phyloP scores from a whole-genome alignment of 2,329 filamentous ascomycete species.

The Fusarium setosum region DNA sequence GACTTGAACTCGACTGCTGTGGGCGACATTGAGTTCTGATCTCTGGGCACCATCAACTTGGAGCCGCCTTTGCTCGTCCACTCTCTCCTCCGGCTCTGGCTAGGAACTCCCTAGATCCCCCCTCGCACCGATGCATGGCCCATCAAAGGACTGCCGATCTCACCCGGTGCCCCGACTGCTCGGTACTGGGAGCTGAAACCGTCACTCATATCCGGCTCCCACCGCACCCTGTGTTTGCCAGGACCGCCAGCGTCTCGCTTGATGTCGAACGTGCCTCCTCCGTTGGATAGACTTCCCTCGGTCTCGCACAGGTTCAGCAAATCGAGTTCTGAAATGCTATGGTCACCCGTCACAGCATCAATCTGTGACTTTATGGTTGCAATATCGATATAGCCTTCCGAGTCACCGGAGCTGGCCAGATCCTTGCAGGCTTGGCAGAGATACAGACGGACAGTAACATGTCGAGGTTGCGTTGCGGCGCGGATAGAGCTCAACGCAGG shows the following conservation, averaged over 20 bases:
- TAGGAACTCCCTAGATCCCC: conserved; percentile 45
- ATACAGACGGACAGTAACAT: conserved; percentile 76
- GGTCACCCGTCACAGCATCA: conserved; percentile 62
- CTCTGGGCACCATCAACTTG: neutral
- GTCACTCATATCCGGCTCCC: conserved; percentile 64
- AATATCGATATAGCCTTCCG: conserved; percentile 77
- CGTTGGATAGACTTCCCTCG: conserved; percentile 86
- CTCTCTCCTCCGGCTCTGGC: conserved; percentile 8
- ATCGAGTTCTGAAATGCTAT: conserved; percentile 65
- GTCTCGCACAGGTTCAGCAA: conserved; percentile 90
- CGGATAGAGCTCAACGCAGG: conserved; percentile 45
- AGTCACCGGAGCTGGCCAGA: conserved; percentile 55
- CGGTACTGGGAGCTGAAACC: conserved; percentile 54
- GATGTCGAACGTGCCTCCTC: conserved; percentile 87
- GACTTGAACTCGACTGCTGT: no score
- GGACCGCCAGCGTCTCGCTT: conserved; percentile 59
- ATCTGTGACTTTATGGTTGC: conserved; percentile 74
- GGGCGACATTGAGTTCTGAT: no score
- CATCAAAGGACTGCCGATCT: conserved; percentile 75
- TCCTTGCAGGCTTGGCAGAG: conserved; percentile 83
- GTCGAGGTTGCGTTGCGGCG: conserved; percentile 65
- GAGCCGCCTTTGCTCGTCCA: conserved; percentile 4
- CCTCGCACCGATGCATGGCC: conserved; percentile 54
- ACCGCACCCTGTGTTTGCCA: conserved; percentile 60
- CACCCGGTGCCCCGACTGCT: conserved; percentile 69